Evolutionary conservation across 352 stramenopile genomes (phyloP).

Genomic region (Globisporangium mamillatum): DNA sequence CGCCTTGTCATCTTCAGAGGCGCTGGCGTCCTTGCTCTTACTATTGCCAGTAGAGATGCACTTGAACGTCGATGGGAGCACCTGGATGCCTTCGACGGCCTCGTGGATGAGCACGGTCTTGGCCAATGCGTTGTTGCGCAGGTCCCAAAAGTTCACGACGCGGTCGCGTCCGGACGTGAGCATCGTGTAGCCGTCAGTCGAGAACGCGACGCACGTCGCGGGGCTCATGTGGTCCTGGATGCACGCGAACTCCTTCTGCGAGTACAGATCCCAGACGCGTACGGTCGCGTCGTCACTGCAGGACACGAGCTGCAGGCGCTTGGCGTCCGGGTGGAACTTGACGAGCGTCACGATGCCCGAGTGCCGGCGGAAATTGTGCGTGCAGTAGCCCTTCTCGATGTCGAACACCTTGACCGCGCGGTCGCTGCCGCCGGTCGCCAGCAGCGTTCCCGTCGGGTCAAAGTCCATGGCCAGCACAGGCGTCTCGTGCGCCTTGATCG

Average conservation of each 20-base stretch:
- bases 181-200: slow-evolving; percentile 79
- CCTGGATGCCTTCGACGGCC: slow-evolving; percentile 91
- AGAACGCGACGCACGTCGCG: slow-evolving; percentile 93
- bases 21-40: slow-evolving; percentile 21
- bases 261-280: slow-evolving; percentile 83
- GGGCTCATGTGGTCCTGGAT: slow-evolving; percentile 95
- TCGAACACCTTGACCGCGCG: slow-evolving; percentile 94
- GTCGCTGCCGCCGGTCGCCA: slow-evolving; percentile 96
- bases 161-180: slow-evolving; percentile 91
- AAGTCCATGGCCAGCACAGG: slow-evolving; percentile 87
- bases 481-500: slow-evolving; percentile 75
- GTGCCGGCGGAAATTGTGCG: slow-evolving; percentile 91
- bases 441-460: slow-evolving; percentile 88
- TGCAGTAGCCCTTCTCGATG: slow-evolving; percentile 91
- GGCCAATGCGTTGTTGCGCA: slow-evolving; percentile 76
- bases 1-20: slow-evolving; percentile 29
- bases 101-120: slow-evolving; percentile 95
- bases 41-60: slow-evolving; percentile 33
- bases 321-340: slow-evolving; percentile 76
- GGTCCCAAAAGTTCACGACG: slow-evolving; percentile 90
- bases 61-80: slow-evolving; percentile 73
- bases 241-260: slow-evolving; percentile 81
- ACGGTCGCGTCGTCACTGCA: slow-evolving; percentile 76
- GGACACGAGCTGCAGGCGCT: slow-evolving; percentile 66
- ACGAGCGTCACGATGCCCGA: slow-evolving; percentile 86